Conservation (phyloP, 108 stramenopile species). For the Ochromonas danica region DNA sequence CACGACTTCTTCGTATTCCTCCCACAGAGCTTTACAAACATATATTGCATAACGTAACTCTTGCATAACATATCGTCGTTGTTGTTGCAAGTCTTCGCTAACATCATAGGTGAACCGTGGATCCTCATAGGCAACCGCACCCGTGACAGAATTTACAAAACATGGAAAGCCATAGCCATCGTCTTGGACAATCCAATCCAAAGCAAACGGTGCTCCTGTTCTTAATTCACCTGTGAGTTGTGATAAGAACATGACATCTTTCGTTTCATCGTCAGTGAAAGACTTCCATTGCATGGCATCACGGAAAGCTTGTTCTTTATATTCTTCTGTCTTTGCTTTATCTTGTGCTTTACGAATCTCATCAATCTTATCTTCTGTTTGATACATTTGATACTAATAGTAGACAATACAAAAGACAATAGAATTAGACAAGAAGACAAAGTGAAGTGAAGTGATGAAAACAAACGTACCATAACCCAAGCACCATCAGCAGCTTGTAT, state of each 20-base stretch:
- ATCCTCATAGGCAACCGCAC: constrained; percentile 1
- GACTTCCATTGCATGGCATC: constrained; percentile 32
- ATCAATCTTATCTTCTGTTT: background rate
- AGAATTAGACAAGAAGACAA: too few species aligned
- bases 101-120: constrained; percentile 32
- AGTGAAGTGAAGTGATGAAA: background rate
- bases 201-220: background rate
- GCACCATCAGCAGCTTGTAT: constrained; percentile 29
- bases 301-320: constrained; percentile 13
- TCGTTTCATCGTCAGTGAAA: background rate
- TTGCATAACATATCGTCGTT: constrained; percentile 33
- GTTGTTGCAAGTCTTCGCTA: background rate
- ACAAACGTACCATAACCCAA: constrained; percentile 31
- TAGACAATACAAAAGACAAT: background rate
- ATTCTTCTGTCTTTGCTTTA: background rate
- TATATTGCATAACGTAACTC: constrained; percentile 27
- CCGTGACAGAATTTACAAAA: constrained; percentile 1
- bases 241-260: constrained; percentile 28
- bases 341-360: constrained; percentile 10
- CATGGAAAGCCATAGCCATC: constrained; percentile 35
- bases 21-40: constrained; percentile 32
- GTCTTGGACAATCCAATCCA: constrained; percentile 36
- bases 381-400: constrained; percentile 1
- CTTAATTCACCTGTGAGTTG: constrained; percentile 19
- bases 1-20: background rate